Conservation (phyloP, 768 basidiomycete species). For the Sutorius australiensis region DNA sequence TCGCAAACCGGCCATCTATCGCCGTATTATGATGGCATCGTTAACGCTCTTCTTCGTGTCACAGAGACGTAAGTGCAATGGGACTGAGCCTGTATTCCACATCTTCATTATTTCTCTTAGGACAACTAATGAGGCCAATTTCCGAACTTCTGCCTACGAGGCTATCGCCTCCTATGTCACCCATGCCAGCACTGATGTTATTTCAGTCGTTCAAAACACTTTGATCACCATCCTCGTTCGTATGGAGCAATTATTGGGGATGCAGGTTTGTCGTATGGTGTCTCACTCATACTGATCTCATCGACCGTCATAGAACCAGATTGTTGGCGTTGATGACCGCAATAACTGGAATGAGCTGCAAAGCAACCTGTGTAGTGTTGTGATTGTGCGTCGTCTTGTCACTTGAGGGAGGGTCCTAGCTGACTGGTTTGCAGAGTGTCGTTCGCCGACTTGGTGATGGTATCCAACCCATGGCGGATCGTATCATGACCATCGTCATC, state of each 20-base stretch:
- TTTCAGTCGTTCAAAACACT: constrained; percentile 79
- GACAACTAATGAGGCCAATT: constrained; percentile 84
- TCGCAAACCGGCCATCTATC: constrained; percentile 65
- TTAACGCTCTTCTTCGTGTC: constrained; percentile 76
- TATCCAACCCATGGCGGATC: constrained; percentile 85
- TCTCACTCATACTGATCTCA: background rate
- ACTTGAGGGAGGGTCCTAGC: background rate
- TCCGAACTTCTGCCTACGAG: constrained; percentile 93
- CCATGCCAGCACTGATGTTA: constrained; percentile 74
- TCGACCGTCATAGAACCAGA: constrained; percentile 62
- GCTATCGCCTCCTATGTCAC: constrained; percentile 86
- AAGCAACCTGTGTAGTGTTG: constrained; percentile 88
- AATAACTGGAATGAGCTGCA: constrained; percentile 99
- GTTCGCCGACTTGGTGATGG: constrained; percentile 79
- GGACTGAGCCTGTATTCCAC: background rate
- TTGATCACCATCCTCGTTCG: constrained; percentile 78
- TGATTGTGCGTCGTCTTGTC: constrained; percentile 49
- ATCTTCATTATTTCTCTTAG: constrained; percentile 36
- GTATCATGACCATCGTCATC: constrained; percentile 90
- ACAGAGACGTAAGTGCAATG: constrained; percentile 70
- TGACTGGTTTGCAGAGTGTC: constrained; percentile 55
- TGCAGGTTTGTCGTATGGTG: constrained; percentile 60
- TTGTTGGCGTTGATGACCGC: constrained; percentile 91
- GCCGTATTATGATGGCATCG: constrained; percentile 84
- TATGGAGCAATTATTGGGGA: constrained; percentile 81